phyloP scores from a whole-genome alignment of 169 alveolate genomes.

The Prorocentrum cordatum region DNA sequence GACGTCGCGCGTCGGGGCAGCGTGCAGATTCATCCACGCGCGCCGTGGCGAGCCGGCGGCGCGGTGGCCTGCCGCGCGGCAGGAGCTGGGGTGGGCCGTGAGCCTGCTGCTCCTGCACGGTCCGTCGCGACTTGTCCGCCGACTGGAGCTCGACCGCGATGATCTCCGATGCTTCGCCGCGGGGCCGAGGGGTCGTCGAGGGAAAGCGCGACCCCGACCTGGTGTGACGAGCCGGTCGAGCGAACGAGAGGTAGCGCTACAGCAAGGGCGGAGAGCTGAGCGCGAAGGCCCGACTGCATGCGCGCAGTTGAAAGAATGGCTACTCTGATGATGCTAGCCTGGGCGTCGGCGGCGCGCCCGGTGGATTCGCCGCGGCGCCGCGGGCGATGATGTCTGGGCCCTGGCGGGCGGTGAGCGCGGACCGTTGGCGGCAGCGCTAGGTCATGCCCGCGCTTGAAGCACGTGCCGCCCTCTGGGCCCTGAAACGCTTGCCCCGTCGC shows the following conservation, averaged over 20 bases:
- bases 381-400: neutral
- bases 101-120: neutral
- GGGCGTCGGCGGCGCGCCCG: too few relatives aligned
- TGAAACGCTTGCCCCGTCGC: neutral
- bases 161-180: conserved; percentile 11
- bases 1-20: neutral
- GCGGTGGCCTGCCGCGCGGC: conserved; percentile 14
- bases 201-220: neutral
- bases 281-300: neutral
- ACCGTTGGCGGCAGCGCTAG: neutral
- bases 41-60: neutral
- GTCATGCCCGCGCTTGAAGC: neutral
- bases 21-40: neutral
- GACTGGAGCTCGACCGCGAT: neutral
- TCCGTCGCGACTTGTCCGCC: neutral
- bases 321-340: too few relatives aligned
- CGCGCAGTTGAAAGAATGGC: too few relatives aligned
- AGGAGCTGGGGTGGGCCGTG: neutral
- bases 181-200: conserved; percentile 22
- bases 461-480: neutral
- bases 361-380: too few relatives aligned
- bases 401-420: neutral
- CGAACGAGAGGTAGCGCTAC: neutral
- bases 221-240: neutral
- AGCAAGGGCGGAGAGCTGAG: neutral